A percentile compares a stretch with the other conserved stretches of the same genome.
These are phyloP conservation scores for Aspergillus latus DNA, from an alignment of 2,329 filamentous ascomycete genomes.

Conservation along the genomic window DNA sequence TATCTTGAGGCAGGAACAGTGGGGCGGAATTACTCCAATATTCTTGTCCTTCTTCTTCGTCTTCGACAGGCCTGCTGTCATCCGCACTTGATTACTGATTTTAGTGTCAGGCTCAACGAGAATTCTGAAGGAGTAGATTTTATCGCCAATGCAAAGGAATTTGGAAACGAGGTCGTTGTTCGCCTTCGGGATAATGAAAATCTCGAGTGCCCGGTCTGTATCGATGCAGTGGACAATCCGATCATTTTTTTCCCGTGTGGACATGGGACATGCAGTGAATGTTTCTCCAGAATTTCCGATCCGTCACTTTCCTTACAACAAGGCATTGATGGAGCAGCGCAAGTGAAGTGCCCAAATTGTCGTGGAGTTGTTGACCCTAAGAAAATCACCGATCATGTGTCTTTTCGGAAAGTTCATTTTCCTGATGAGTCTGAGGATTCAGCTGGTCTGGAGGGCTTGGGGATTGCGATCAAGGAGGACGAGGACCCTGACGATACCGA, in stretches of 20 bases:
- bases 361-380: conserved; percentile 65
- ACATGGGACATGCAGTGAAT: conserved; percentile 75
- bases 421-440: conserved; percentile 48
- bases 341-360: conserved; percentile 73
- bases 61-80: conserved; percentile 81
- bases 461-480: conserved; percentile 24
- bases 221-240: conserved; percentile 72
- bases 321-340: conserved; percentile 56
- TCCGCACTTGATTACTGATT: conserved; percentile 68
- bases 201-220: conserved; percentile 81
- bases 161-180: conserved; percentile 62
- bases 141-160: conserved; percentile 60
- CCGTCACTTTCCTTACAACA: conserved; percentile 57
- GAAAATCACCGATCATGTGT: conserved; percentile 70
- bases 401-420: conserved; percentile 73
- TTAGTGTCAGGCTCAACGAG: conserved; percentile 53
- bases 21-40: conserved; percentile 72
- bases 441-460: conserved; percentile 18
- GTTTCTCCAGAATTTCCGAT: conserved; percentile 69
- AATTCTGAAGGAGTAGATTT: conserved; percentile 57
- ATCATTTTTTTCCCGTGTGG: conserved; percentile 80
- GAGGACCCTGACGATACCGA: conserved; percentile 37
- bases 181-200: conserved; percentile 62
- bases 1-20: conserved; percentile 70
- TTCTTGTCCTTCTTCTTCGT: conserved; percentile 75